phyloP scores from a whole-genome alignment of 805 yeast genomes.

The Candida methanosorbosa region DNA sequence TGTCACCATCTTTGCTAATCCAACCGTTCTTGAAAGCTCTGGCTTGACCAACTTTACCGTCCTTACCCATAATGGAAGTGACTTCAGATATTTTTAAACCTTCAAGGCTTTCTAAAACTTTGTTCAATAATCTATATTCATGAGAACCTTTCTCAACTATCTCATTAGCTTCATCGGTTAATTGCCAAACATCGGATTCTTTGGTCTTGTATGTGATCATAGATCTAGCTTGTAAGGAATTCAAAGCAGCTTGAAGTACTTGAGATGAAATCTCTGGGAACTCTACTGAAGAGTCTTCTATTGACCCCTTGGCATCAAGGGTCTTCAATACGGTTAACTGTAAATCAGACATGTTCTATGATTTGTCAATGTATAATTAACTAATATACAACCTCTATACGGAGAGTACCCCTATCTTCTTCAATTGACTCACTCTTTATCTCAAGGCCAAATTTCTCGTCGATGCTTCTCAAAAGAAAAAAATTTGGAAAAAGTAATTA shows the following conservation, averaged over 20 bases:
- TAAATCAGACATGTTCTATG: conserved; percentile 51
- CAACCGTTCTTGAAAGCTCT: conserved; percentile 97
- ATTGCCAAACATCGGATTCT: conserved; percentile 68
- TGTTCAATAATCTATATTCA: conserved; percentile 71
- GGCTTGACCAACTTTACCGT: conserved; percentile 92
- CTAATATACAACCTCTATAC: no score
- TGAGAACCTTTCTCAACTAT: conserved; percentile 81
- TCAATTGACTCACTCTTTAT: no score
- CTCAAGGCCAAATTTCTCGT: no score
- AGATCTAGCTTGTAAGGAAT: conserved; percentile 74
- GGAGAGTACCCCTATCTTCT: no score
- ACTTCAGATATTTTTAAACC: conserved; percentile 80
- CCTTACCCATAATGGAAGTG: conserved; percentile 60
- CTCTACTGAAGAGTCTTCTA: conserved; percentile 57
- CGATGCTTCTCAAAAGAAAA: no score
- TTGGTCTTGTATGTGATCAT: conserved; percentile 68
- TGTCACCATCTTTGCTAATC: conserved; percentile 84
- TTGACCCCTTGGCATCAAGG: conserved; percentile 53
- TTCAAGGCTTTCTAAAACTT: conserved; percentile 65
- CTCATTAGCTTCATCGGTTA: conserved; percentile 76
- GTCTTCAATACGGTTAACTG: conserved; percentile 56
- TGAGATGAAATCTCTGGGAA: conserved; percentile 62
- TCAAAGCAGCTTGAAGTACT: conserved; percentile 71
- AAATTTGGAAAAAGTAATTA: no score
- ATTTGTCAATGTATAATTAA: no score